Percentiles rank a stretch among this genome's conserved stretches.
Evolutionary conservation across 1,139 yeast species (phyloP).

Genomic region (Pichia inconspicua): DNA sequence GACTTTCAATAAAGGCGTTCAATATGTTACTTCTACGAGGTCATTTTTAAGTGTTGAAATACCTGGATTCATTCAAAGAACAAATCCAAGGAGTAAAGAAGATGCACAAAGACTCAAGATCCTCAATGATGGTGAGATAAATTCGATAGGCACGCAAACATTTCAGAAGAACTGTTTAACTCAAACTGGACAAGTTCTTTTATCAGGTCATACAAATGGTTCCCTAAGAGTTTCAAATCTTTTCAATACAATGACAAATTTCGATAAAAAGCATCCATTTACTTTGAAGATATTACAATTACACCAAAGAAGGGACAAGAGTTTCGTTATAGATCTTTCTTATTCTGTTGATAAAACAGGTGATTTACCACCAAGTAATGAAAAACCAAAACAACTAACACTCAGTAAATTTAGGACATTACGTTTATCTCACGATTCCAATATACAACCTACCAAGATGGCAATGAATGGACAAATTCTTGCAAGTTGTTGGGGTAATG

Average conservation of each 20-base stretch:
- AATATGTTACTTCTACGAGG: conserved; percentile 1
- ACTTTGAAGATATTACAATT: conserved; percentile 17
- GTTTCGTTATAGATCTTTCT: conserved; percentile 22
- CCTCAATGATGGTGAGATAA: conserved; percentile 16
- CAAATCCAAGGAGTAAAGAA: conserved; percentile 13
- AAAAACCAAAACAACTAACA: conserved; percentile 1
- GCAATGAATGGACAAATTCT: conserved; percentile 4
- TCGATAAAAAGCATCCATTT: conserved; percentile 7
- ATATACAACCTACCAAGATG: conserved; percentile 4
- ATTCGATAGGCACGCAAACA: conserved; percentile 3
- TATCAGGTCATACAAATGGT: conserved; percentile 23
- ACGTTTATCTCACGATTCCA: neutral
- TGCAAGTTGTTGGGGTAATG: conserved; percentile 55
- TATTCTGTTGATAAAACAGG: conserved; percentile 22
- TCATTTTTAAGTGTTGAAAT: conserved; percentile 14
- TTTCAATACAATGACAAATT: conserved; percentile 7
- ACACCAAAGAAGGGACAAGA: conserved; percentile 7
- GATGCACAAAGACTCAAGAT: conserved; percentile 5
- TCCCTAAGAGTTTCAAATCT: conserved; percentile 17
- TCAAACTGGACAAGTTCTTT: conserved; percentile 2
- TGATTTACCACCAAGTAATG: conserved; percentile 6
- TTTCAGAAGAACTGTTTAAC: conserved; percentile 1
- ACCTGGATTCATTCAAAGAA: conserved; percentile 14
- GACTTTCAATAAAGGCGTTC: conserved; percentile 2
- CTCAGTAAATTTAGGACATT: conserved; percentile 1